Evolutionary conservation across 108 stramenopile species (phyloP).

Genomic region (Pseudonitzschia multiseries): DNA sequence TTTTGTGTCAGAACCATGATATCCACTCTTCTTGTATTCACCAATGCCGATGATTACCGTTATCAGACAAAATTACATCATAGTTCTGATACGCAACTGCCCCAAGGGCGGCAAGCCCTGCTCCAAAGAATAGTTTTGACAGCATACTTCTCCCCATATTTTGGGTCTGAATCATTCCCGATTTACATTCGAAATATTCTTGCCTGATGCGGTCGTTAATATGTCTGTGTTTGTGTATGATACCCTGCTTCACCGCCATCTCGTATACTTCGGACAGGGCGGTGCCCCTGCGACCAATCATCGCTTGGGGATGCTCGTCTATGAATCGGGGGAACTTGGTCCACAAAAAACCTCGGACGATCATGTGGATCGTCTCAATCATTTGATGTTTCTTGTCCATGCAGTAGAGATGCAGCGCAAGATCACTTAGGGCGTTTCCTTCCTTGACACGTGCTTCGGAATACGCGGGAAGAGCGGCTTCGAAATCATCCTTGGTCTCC

Average conservation of each 20-base stretch:
- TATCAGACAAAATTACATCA: no score
- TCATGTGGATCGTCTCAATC: constrained; percentile 7
- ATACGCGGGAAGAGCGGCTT: constrained; percentile 40
- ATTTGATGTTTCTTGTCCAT: constrained; percentile 36
- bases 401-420: constrained; percentile 50
- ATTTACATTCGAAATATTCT: constrained; percentile 45
- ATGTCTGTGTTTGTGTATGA: constrained; percentile 37
- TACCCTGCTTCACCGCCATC: constrained; percentile 37
- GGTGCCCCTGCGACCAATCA: constrained; percentile 25
- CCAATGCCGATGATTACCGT: no score
- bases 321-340: constrained; percentile 37
- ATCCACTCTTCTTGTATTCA: no score
- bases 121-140: not conserved
- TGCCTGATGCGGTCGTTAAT: constrained; percentile 45
- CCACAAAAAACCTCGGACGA: constrained; percentile 38
- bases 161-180: constrained; percentile 41
- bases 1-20: no score
- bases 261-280: constrained; percentile 45
- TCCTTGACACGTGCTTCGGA: constrained; percentile 55
- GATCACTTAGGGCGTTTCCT: constrained; percentile 47
- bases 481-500: constrained; percentile 43
- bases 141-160: no score
- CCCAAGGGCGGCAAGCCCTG: not conserved
- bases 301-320: constrained; percentile 29
- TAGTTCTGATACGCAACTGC: not conserved